These are phyloP conservation scores for Xylaria castorea DNA, from an alignment of 495 filamentous ascomycete species.

Conservation along the genomic window DNA sequence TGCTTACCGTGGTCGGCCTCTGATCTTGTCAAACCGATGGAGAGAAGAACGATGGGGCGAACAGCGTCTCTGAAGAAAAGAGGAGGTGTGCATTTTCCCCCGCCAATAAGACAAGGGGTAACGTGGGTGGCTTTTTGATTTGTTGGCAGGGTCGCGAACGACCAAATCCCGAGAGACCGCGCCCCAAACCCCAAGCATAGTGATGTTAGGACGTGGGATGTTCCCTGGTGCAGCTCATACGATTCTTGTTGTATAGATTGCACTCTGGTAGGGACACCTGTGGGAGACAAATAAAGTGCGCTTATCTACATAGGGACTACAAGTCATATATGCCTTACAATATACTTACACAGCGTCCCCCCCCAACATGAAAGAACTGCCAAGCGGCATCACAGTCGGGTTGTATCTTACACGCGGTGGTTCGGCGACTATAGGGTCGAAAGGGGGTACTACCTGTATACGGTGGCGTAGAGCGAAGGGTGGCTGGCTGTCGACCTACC, in stretches of 20 bases:
- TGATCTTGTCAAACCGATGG: constrained; percentile 25
- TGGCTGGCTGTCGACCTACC: constrained; percentile 20
- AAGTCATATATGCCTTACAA: constrained; percentile 6
- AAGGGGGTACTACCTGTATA: constrained; percentile 1
- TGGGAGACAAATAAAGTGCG: neutral
- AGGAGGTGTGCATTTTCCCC: constrained; percentile 37
- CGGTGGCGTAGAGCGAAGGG: neutral
- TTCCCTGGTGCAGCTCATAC: constrained; percentile 1
- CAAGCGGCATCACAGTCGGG: constrained; percentile 5
- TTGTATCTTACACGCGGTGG: constrained; percentile 1
- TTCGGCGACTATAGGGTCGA: constrained; percentile 10
- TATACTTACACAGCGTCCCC: neutral
- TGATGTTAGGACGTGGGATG: constrained; percentile 19
- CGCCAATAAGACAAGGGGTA: constrained; percentile 34
- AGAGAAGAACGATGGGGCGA: constrained; percentile 26
- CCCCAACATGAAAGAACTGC: neutral
- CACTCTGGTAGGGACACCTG: neutral
- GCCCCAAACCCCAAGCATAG: constrained; percentile 35
- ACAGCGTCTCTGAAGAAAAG: constrained; percentile 29
- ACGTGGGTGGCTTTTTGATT: constrained; percentile 28
- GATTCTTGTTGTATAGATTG: neutral
- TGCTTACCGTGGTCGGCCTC: constrained; percentile 23
- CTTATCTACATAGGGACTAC: constrained; percentile 3
- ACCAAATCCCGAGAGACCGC: constrained; percentile 42
- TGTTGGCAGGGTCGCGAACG: constrained; percentile 31